Evolutionary conservation across 1,284 basidiomycete genomes (phyloP), one percentile per base, ranked within the genome.

Genomic region (Clitocybe nebularis): DNA sequence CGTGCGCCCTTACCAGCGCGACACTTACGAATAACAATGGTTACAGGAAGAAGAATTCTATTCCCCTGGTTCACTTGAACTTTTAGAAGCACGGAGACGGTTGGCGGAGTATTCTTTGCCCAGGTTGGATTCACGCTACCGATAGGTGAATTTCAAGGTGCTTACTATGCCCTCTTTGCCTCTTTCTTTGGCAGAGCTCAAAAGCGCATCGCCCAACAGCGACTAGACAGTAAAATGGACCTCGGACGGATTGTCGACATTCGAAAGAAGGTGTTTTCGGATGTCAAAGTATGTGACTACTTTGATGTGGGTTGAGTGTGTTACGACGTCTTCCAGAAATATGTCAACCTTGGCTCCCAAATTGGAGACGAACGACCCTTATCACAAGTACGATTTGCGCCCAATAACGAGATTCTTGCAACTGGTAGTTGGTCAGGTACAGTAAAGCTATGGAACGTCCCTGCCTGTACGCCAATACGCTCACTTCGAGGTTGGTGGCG

Each of bases 371-470:
- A 96, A 50, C 79, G 96, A 37, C 93, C 95, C 1, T 81, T 99
- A 48, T 89, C 93, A 1, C 85, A 91, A 66, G 90, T 97, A 21
- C 85, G 96, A 17, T 99, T 99, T 63, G 84, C 95, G 1, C 96
- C 96, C 3, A 88, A 97, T 60, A 88, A 86, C 52, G 67, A 89
- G 57, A 75, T 90, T 34, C 74, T 99, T 20, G 89, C 93, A 1
- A 96, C 95, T 0, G 93, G 87, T 3, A 92, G 90, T 53, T 99
- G 96, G 96, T 91, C 93, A 8, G 96, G 96, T 17, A 83, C 83
- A 30, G 82, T 94, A 22, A 97, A 94, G 67, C 59, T 99, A 8
- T 99, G 96, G 96, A 88, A 92, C 54, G 79, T 99, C 9, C 96
- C 96, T 7, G 79, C 84, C 17, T 90, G 92, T 59, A 91, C 87